Percentiles rank a stretch among this genome's conserved stretches.
Evolutionary conservation across 2,329 filamentous ascomycete genomes (phyloP).

Genomic region (Fusarium albosuccineum): DNA sequence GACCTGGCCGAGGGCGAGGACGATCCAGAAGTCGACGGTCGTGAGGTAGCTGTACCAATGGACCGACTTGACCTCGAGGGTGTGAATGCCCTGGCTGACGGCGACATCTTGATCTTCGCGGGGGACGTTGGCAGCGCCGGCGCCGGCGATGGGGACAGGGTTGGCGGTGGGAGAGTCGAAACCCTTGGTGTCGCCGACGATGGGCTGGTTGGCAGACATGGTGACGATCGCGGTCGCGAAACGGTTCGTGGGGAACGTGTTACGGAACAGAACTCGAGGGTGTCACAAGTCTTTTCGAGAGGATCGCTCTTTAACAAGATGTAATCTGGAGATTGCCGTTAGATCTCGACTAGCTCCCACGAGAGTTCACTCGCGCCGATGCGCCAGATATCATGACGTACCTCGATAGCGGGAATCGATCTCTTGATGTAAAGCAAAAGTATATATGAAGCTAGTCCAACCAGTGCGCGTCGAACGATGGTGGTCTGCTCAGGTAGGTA

Average conservation of each 20-base stretch:
- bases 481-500: constrained; percentile 1
- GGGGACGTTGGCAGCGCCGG: constrained; percentile 13
- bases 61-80: constrained; percentile 66
- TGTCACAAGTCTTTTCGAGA: constrained; percentile 19
- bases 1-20: constrained; percentile 84
- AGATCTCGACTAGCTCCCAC: not conserved
- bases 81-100: constrained; percentile 65
- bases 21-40: constrained; percentile 89
- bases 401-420: constrained; percentile 21
- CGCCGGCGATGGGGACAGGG: constrained; percentile 16
- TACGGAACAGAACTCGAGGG: constrained; percentile 15
- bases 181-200: constrained; percentile 42
- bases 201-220: constrained; percentile 30
- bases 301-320: constrained; percentile 31
- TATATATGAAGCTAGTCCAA: constrained; percentile 2
- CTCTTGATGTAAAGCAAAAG: not conserved
- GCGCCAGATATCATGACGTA: constrained; percentile 10
- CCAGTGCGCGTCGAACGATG: not conserved
- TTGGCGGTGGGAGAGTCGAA: constrained; percentile 33
- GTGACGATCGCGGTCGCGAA: constrained; percentile 2
- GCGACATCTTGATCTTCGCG: constrained; percentile 49
- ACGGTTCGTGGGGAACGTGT: constrained; percentile 11
- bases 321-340: constrained; percentile 7
- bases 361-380: not conserved
- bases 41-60: constrained; percentile 81